Evolutionary conservation across 805 yeast species (phyloP).

Genomic region (Candida sanyiensis): DNA sequence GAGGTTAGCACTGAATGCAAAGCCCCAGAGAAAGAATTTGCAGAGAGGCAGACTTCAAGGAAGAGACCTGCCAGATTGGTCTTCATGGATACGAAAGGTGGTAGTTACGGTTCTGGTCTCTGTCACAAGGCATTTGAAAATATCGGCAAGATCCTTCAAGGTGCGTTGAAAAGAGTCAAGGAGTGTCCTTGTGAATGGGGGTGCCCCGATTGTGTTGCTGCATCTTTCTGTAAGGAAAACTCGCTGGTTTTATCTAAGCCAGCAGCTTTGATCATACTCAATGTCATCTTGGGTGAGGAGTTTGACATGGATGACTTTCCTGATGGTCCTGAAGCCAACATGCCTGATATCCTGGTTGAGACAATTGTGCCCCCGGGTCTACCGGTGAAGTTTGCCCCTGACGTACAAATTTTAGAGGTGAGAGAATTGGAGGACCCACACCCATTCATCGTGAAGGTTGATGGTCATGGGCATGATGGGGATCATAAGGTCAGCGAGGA

Average conservation of each 20-base stretch:
- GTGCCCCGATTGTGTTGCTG: slow-evolving; percentile 80
- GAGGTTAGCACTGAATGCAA: slow-evolving; percentile 93
- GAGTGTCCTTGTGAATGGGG: slow-evolving; percentile 68
- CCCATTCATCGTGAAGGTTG: slow-evolving; percentile 6
- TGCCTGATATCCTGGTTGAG: slow-evolving; percentile 65
- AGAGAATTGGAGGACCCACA: slow-evolving; percentile 3
- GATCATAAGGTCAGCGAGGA: no score
- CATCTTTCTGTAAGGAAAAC: slow-evolving; percentile 73
- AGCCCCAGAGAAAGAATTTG: slow-evolving; percentile 95
- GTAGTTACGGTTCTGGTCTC: slow-evolving; percentile 73
- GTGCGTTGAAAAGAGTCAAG: slow-evolving; percentile 52
- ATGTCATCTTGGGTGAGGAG: slow-evolving; percentile 50
- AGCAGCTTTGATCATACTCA: slow-evolving; percentile 70
- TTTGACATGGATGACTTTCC: slow-evolving; percentile 42
- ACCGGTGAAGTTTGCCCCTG: slow-evolving; percentile 55
- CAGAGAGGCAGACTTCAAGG: slow-evolving; percentile 62
- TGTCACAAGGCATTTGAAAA: slow-evolving; percentile 75
- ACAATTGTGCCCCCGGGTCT: slow-evolving; percentile 53
- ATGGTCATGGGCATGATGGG: no score
- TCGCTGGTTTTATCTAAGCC: slow-evolving; percentile 81
- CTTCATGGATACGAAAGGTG: slow-evolving; percentile 81
- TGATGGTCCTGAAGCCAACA: slow-evolving; percentile 70
- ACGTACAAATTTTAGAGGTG: slow-evolving; percentile 50
- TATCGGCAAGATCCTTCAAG: slow-evolving; percentile 56
- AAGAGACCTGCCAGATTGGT: slow-evolving; percentile 83